These are phyloP conservation scores for Xanthoconium separans DNA, from an alignment of 1,284 basidiomycete genomes.

Conservation along the genomic window DNA sequence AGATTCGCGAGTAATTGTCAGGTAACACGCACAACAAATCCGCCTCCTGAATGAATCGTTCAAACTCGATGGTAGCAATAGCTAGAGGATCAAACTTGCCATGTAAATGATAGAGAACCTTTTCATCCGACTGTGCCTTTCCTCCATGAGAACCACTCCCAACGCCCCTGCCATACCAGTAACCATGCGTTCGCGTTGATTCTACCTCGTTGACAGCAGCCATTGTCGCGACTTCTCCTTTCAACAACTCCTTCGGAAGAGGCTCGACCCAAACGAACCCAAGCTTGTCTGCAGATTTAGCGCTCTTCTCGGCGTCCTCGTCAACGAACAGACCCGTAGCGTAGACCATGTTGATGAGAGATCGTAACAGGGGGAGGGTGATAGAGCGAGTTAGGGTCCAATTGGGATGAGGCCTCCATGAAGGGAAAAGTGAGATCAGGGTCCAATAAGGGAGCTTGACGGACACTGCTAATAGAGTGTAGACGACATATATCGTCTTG, in stretches of 20 bases:
- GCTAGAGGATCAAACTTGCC: background rate
- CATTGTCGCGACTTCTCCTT: constrained; percentile 1
- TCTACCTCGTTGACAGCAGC: background rate
- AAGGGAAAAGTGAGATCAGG: background rate
- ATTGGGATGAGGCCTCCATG: background rate
- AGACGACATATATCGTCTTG: constrained; percentile 4
- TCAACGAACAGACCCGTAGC: constrained; percentile 2
- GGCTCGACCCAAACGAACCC: constrained; percentile 3
- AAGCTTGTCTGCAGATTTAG: background rate
- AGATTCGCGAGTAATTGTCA: background rate
- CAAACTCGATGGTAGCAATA: background rate
- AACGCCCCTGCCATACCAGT: constrained; percentile 1
- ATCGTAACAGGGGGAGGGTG: background rate
- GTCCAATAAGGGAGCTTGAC: constrained; percentile 8
- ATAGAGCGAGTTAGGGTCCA: constrained; percentile 6
- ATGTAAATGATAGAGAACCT: constrained; percentile 6
- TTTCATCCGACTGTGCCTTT: constrained; percentile 3
- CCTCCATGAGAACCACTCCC: constrained; percentile 3
- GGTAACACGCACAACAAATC: background rate
- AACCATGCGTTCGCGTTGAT: background rate
- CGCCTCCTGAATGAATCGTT: background rate
- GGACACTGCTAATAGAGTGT: background rate
- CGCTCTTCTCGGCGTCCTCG: constrained; percentile 3
- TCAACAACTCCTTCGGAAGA: background rate
- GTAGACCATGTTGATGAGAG: background rate